phyloP scores from a whole-genome alignment of 176 grass and related monocot genomes.

The Bolboschoenus planiculmis region DNA sequence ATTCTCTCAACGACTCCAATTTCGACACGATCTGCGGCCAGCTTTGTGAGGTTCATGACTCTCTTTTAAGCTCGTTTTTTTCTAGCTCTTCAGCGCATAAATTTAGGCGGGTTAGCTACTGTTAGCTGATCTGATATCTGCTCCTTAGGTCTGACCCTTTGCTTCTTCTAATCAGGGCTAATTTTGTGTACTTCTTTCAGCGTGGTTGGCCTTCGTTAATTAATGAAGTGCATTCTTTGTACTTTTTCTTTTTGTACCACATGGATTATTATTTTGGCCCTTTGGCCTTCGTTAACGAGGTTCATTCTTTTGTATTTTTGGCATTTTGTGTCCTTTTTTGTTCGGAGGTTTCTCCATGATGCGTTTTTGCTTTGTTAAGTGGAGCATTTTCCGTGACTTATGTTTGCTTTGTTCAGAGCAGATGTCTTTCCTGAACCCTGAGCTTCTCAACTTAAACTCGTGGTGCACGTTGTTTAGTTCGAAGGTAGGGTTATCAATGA shows the following conservation, averaged over 20 bases:
- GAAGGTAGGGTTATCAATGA: too few relatives aligned
- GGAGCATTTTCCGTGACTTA: neutral
- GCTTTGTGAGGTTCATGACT: conserved; percentile 32
- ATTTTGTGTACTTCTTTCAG: neutral
- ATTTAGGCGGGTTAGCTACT: neutral
- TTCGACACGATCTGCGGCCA: conserved; percentile 28
- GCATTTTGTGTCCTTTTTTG: neutral
- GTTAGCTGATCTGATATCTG: neutral
- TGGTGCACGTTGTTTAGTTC: too few relatives aligned
- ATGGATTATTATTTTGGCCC: neutral
- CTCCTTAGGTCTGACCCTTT: neutral
- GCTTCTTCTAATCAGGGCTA: neutral
- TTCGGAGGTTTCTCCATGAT: neutral
- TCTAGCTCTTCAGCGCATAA: neutral
- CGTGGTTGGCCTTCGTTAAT: neutral
- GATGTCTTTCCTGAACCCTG: too few relatives aligned
- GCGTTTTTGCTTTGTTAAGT: neutral
- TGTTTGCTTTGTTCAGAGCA: too few relatives aligned
- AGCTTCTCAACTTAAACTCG: too few relatives aligned
- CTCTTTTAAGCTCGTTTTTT: neutral
- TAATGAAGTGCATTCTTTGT: neutral
- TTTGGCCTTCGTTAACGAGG: neutral
- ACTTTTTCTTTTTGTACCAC: neutral
- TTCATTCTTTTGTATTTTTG: neutral
- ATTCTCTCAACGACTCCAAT: conserved; percentile 46